Evolutionary conservation across 208 protist species (phyloP), one percentile per base, ranked within the genome.

Genomic region (Acanthamoeba castellanii): DNA sequence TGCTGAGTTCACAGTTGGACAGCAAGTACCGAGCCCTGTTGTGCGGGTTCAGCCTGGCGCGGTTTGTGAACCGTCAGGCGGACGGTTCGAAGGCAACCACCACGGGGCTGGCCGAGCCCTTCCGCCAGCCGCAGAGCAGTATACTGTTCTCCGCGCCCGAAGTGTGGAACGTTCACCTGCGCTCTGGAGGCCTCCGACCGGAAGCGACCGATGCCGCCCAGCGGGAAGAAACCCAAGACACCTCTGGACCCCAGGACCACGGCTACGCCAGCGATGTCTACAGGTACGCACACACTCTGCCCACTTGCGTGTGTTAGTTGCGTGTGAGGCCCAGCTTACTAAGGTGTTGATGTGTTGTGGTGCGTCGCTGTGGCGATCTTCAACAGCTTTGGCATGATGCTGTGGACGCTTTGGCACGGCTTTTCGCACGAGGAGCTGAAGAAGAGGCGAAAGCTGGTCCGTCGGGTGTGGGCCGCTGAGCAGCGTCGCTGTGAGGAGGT

Each of bases 31-130:
- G 68, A 42, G 68, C 68, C 14, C 27, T 76, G 13, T 25, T 76
- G 68, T 76, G 68, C n/a, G 68, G 68, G 20, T 76, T 76, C 68
- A 76, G 68, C n/a, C n/a, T 76, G 68, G 68, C 68, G 25, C 68
- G n/a, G 32, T 76, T 30, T 7, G 68, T 37, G 14, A 32, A 76
- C 68, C 30, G 32, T 76, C 68, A 4, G 27, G 68, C 57, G 22
- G 14, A 14, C 55, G 68, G 27, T 25, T 20, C 68, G 22, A 30
- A 32, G 30, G 68, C 68, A n/a, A 0, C 32, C 22, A 3, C 32
- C 22, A 30, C 16, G 14, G 68, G 3, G 27, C 61, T 22, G n/a
- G n/a, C 32, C 3, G 22, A 76, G 57, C 22, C 20, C 57, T 76
- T 76, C 30, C 32, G n/a, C 68, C 68, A 76, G 14, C 68, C 68